Evolutionary conservation across 352 stramenopile genomes (phyloP), one percentile per base, ranked within the genome.

Genomic region (Phytophthora boehmeriae): DNA sequence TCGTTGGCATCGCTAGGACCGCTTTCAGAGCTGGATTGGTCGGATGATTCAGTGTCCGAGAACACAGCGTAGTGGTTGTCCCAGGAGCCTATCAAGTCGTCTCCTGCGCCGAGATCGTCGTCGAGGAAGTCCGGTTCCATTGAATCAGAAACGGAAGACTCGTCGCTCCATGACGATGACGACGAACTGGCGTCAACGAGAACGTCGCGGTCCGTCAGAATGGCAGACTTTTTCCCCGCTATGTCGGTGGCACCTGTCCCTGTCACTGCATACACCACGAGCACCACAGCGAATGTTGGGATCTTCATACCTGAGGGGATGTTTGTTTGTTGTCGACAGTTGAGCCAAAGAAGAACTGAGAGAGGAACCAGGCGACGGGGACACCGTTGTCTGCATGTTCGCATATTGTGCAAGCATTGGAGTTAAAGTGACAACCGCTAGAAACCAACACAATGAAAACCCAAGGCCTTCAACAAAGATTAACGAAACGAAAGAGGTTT

Each of bases 41-140:
- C 38, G 6, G 19, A 23, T 52, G 25, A 25, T 51, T 50, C 38
- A 56, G 53, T 10, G 10, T 47, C 23, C 8, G 36, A 16, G 35
- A 35, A 13, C 27, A 19, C 51, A 5, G 44, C 27, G 25, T 57
- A 56, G 19, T 63, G 20, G 41, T 51, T 52, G 5, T 63, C 41
- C 50, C 52, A 66, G 25, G 52, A 43, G 11, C 38, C 34, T 45
- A 53, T 62, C n/a, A 61, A 62, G n/a, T 73, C 49, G 25, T 59
- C 51, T n/a, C 20, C 48, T 3, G 59, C 35, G 13, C 59, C 64
- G 36, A 69, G 59, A 5, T 69, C 39, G 25, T 64, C 56, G n/a
- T 70, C 55, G 14, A 43, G 62, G 8, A 60, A 38, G 2, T 43
- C 39, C 8, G 46, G 32, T 49, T 49, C 19, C 35, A 54, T 52